Evolutionary conservation across 768 basidiomycete species (phyloP).

Genomic region (Pholiota conissans): DNA sequence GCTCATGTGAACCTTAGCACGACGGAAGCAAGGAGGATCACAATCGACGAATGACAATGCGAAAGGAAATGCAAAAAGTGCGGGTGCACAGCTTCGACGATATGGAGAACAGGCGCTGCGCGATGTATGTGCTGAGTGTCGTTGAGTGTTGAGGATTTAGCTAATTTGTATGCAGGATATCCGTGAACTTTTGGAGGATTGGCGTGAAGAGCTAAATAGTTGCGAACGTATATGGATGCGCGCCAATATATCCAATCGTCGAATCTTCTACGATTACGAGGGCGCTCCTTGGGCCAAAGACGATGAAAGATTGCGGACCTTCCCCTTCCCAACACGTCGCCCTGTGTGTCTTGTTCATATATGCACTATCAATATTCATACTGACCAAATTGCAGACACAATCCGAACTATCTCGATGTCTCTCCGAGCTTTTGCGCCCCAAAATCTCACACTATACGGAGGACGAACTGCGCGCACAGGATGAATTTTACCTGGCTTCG

Average conservation of each 20-base stretch:
- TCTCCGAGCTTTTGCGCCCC: conserved; percentile 79
- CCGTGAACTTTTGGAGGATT: conserved; percentile 75
- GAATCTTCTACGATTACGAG: conserved; percentile 90
- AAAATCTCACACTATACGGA: conserved; percentile 89
- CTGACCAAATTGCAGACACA: conserved; percentile 62
- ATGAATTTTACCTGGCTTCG: conserved; percentile 87
- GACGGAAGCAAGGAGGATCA: conserved; percentile 95
- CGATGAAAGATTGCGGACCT: conserved; percentile 83
- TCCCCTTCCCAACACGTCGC: conserved; percentile 94
- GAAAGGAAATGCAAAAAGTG: conserved; percentile 91
- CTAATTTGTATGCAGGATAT: conserved; percentile 67
- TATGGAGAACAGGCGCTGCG: conserved; percentile 93
- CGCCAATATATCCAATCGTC: conserved; percentile 82
- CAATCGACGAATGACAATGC: conserved; percentile 91
- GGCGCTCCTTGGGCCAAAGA: conserved; percentile 73
- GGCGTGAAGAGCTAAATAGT: conserved; percentile 83
- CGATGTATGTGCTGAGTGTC: conserved; percentile 56
- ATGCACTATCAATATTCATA: background rate
- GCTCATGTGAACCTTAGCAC: conserved; percentile 53
- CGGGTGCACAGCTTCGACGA: conserved; percentile 89
- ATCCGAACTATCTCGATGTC: conserved; percentile 84
- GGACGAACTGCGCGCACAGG: conserved; percentile 78
- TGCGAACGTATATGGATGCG: conserved; percentile 93
- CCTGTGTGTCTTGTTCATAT: conserved; percentile 57
- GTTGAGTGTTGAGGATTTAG: background rate